These are phyloP conservation scores for Globisporangium acanthophoron DNA, from an alignment of 352 stramenopile genomes.

Conservation along the genomic window DNA sequence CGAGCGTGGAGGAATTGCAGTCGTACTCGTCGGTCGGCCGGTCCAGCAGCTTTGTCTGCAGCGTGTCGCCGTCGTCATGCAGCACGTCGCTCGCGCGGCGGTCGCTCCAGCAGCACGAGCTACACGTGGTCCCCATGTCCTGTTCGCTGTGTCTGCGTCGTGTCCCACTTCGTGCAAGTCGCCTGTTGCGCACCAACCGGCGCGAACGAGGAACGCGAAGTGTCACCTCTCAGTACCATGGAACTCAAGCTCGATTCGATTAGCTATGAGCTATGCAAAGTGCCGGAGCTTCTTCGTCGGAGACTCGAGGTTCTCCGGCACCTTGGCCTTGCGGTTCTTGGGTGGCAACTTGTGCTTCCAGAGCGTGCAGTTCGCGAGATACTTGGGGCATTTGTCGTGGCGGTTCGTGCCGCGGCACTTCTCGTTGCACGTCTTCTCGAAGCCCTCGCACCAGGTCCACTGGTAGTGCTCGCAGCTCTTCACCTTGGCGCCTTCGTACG, in stretches of 20 bases:
- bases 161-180: neutral
- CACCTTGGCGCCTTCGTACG: conserved; percentile 74
- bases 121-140: conserved; percentile 32
- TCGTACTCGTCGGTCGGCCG: conserved; percentile 6
- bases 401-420: conserved; percentile 82
- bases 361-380: conserved; percentile 80
- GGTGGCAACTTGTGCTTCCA: conserved; percentile 84
- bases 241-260: neutral
- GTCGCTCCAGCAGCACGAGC: conserved; percentile 34
- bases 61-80: conserved; percentile 20
- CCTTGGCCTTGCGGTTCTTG: conserved; percentile 78
- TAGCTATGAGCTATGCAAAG: conserved; percentile 38
- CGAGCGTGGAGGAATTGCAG: conserved; percentile 7
- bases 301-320: conserved; percentile 72
- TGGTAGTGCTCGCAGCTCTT: conserved; percentile 84
- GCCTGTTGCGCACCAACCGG: neutral
- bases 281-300: conserved; percentile 82
- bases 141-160: neutral
- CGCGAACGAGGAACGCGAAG: neutral
- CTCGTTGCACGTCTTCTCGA: conserved; percentile 78
- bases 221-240: neutral
- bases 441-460: conserved; percentile 85
- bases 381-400: conserved; percentile 85
- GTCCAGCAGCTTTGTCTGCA: conserved; percentile 54
- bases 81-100: conserved; percentile 27